A percentile compares a stretch with the other conserved stretches of the same genome.
Conservation (phyloP, 2,329 filamentous ascomycete genomes). For the Zymoseptoria pseudotritici region DNA sequence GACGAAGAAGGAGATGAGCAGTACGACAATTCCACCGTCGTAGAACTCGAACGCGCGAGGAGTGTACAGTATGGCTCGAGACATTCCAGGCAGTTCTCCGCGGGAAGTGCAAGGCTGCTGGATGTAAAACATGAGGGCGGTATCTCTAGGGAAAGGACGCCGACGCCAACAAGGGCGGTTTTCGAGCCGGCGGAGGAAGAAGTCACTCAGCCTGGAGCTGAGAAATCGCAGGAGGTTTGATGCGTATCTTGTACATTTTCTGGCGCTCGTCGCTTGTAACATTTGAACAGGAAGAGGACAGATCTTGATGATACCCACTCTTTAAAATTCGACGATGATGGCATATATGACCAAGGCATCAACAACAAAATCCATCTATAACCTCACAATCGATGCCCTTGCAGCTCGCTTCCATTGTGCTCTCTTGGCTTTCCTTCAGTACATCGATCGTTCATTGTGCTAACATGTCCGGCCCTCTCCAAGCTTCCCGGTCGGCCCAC, state of each 20-base stretch:
- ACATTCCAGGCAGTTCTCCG: conserved; percentile 65
- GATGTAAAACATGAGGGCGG: conserved; percentile 33
- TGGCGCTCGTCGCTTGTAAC: neutral
- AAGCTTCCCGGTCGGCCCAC: too few relatives aligned
- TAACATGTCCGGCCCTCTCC: too few relatives aligned
- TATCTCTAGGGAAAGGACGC: conserved; percentile 31
- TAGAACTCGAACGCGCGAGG: conserved; percentile 50
- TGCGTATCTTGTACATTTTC: neutral
- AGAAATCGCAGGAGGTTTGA: neutral
- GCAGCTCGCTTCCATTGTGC: too few relatives aligned
- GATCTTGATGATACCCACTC: neutral
- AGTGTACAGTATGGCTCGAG: conserved; percentile 58
- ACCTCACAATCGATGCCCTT: too few relatives aligned
- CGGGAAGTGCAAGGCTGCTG: conserved; percentile 67
- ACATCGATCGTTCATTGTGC: too few relatives aligned
- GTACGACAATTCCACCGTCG: conserved; percentile 9
- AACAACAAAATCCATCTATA: too few relatives aligned
- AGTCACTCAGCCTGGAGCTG: neutral
- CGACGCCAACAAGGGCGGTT: neutral
- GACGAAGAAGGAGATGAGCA: conserved; percentile 21
- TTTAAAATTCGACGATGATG: neutral
- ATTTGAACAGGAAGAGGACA: neutral
- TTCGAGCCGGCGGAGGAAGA: neutral
- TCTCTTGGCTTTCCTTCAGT: too few relatives aligned
- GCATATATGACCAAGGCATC: neutral